Conservation (phyloP, 495 filamentous ascomycete species). For the Darksidea phi region DNA sequence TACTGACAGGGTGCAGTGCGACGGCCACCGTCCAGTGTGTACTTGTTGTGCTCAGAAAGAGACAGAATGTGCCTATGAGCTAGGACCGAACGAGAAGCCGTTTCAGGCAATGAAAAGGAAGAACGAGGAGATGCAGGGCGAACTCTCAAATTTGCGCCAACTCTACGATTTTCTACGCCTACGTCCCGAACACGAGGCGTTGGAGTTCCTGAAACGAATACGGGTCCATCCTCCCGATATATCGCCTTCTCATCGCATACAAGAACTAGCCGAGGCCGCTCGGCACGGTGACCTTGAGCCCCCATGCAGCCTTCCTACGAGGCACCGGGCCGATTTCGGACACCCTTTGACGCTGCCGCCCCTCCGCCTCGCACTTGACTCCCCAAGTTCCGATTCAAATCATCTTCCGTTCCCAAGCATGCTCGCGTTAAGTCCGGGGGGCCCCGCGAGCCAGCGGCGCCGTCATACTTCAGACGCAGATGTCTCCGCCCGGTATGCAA, state of each 20-base stretch:
- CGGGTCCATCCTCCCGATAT: slow-evolving; percentile 3
- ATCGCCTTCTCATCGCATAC: slow-evolving; percentile 12
- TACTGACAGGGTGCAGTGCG: slow-evolving; percentile 21
- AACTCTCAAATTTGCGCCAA: slow-evolving; percentile 23
- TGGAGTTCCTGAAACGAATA: slow-evolving; percentile 18
- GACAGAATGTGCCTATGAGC: slow-evolving; percentile 25
- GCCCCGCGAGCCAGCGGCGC: slow-evolving; percentile 12
- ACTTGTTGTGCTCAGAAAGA: slow-evolving; percentile 29
- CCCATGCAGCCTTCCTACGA: neutral
- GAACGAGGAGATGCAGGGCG: slow-evolving; percentile 34
- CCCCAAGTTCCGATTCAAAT: neutral
- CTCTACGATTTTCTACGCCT: slow-evolving; percentile 27
- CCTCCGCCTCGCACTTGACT: slow-evolving; percentile 19
- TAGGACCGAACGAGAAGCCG: slow-evolving; percentile 29
- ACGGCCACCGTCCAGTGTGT: slow-evolving; percentile 26
- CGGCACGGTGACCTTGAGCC: slow-evolving; percentile 12
- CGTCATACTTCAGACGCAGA: slow-evolving; percentile 23
- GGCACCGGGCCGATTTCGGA: no score
- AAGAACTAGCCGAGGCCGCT: slow-evolving; percentile 16
- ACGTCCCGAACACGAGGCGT: slow-evolving; percentile 24
- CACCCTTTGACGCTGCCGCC: slow-evolving; percentile 19
- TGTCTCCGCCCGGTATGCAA: slow-evolving; percentile 20
- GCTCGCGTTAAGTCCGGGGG: slow-evolving; percentile 1
- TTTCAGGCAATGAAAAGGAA: slow-evolving; percentile 32
- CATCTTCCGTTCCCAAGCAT: neutral